Evolutionary conservation across 805 yeast genomes (phyloP), one percentile per base, ranked within the genome.

Genomic region (Kazachstania martiniae): DNA sequence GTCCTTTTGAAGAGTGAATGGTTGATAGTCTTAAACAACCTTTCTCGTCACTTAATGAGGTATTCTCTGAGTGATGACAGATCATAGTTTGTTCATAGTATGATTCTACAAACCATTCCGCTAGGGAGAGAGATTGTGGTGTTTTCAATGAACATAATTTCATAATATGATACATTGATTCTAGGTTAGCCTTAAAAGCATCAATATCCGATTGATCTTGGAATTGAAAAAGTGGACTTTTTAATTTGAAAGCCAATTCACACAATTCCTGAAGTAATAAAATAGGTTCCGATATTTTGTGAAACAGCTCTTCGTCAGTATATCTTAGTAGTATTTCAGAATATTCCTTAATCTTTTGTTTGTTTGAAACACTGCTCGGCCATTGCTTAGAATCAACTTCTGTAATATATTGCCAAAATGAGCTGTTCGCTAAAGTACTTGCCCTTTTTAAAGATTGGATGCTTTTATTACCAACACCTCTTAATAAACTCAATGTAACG

Each of bases 1-100:
- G 51, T 0, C 91, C 89, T 43, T 81, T 81, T 1, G 87, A 74
- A 0, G 82, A 64, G 51, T 81, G 89, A 2, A 81, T 69, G 0
- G 89, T 81, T 0, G 85, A 73, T 1, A 79, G 42, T 31, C 72
- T 73, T 5, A 79, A 57, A 12, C 62, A 49, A 25, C 47, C 47
- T 8, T 30, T 36, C 12, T 26, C 21, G 3, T 27, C 10, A 2
- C 13, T 3, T 16, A 27, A 30, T 9, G 10, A 3, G 22, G 21
- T 9, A 4, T 21, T 4, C 13, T 16, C 18, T 7, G 29, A 18
- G n/a, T 40, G 35, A 25, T 43, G 43, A 8, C 28, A 34, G 12
- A 33, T 18, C 4, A 35, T 22, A 24, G 44, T 40, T 17, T 56
- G 44, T 15, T 56, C 59, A 29, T 42, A 37, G 34, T 56, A 52